phyloP scores from a whole-genome alignment of 306 rosid species.

The Lupinus albus region DNA sequence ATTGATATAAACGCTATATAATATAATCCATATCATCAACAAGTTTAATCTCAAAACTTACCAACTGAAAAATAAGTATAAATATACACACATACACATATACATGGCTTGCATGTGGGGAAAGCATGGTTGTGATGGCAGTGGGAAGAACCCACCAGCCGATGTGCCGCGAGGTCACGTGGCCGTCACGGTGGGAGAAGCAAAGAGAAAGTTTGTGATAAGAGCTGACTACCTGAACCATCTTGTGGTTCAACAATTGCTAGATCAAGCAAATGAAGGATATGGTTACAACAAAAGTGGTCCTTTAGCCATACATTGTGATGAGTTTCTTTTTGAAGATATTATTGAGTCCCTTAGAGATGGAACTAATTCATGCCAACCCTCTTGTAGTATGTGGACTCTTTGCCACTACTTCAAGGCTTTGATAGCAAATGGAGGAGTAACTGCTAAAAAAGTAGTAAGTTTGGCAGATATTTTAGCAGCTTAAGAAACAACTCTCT shows the following conservation, averaged over 20 bases:
- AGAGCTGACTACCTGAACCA: constrained; percentile 52
- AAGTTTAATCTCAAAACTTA: constrained; percentile 25
- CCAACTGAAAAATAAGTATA: constrained; percentile 14
- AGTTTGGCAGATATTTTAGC: constrained; percentile 11
- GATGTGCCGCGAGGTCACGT: constrained; percentile 52
- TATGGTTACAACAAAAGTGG: constrained; percentile 47
- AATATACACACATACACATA: too few relatives aligned
- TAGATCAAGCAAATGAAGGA: constrained; percentile 54
- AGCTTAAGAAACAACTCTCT: constrained; percentile 25
- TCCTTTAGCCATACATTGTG: constrained; percentile 57
- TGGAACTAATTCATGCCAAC: constrained; percentile 17
- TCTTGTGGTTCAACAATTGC: constrained; percentile 46
- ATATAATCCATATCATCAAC: constrained; percentile 11
- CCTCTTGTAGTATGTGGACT: constrained; percentile 44
- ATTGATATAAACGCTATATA: neutral
- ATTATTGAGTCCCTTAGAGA: constrained; percentile 47
- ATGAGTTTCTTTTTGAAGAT: constrained; percentile 51
- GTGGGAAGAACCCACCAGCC: constrained; percentile 38
- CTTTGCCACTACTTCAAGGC: constrained; percentile 42
- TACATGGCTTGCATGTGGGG: constrained; percentile 46
- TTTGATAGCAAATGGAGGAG: constrained; percentile 42
- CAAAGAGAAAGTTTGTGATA: constrained; percentile 49
- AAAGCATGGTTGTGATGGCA: constrained; percentile 36
- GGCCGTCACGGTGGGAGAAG: constrained; percentile 47
- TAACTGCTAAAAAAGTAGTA: constrained; percentile 30